These are phyloP conservation scores for Glebionis coronaria DNA, from an alignment of 129 eudicot species.

Conservation along the genomic window DNA sequence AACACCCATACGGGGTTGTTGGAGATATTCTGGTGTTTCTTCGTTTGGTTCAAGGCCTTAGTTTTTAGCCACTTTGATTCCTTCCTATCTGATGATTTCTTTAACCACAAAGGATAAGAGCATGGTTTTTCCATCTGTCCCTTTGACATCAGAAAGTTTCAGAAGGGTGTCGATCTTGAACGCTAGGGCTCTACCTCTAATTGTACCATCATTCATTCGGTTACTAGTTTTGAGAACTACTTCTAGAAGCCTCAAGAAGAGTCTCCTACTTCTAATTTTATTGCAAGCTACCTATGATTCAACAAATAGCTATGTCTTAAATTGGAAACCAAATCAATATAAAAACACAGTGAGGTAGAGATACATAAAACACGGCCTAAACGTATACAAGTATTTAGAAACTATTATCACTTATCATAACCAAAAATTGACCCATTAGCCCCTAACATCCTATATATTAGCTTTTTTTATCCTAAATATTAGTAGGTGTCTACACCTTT, in stretches of 20 bases:
- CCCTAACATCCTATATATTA: no score
- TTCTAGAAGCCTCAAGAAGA: no score
- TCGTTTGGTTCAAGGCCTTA: constrained; percentile 36
- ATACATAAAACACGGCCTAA: no score
- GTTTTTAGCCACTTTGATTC: constrained; percentile 53
- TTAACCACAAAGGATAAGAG: constrained; percentile 72
- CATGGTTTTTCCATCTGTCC: constrained; percentile 87
- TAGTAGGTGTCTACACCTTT: no score
- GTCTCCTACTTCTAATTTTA: constrained; percentile 37
- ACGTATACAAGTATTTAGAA: no score
- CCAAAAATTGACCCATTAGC: no score
- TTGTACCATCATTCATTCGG: constrained; percentile 86
- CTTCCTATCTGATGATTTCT: constrained; percentile 76
- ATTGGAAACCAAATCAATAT: no score
- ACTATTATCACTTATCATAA: no score
- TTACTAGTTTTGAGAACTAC: constrained; percentile 88
- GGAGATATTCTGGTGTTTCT: constrained; percentile 46
- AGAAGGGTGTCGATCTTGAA: constrained; percentile 80
- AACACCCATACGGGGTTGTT: constrained; percentile 54
- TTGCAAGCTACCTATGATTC: no score
- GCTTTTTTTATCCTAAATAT: no score
- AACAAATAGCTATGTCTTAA: no score
- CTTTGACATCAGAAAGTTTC: constrained; percentile 80
- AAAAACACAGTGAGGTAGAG: no score
- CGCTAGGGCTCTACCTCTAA: constrained; percentile 75